Evolutionary conservation across 2,329 filamentous ascomycete species (phyloP).

Genomic region (Aspergillus proliferans): DNA sequence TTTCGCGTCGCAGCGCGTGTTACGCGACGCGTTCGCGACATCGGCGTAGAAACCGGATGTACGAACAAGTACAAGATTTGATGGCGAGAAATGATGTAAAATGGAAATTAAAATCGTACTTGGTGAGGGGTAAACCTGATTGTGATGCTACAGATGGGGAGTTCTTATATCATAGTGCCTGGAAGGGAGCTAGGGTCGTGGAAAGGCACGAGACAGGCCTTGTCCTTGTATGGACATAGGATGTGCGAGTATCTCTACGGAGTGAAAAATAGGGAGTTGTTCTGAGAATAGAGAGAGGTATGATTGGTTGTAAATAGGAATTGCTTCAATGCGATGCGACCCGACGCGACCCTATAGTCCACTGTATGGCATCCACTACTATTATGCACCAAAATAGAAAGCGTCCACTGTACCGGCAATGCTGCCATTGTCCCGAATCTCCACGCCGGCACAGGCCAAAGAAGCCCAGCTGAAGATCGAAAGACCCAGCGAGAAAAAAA

Average conservation of each 20-base stretch:
- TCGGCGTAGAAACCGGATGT: background rate
- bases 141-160: background rate
- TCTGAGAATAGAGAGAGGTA: too few relatives aligned
- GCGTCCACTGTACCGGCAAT: too few relatives aligned
- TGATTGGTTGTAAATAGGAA: too few relatives aligned
- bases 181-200: background rate
- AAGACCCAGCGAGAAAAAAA: background rate
- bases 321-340: too few relatives aligned
- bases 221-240: background rate
- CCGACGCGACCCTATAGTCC: too few relatives aligned
- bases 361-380: too few relatives aligned
- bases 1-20: background rate
- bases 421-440: too few relatives aligned
- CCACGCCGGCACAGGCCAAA: too few relatives aligned
- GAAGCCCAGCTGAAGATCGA: background rate
- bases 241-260: background rate
- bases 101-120: background rate
- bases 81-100: background rate
- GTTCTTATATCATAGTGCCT: background rate
- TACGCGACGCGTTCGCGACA: background rate
- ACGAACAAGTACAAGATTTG: too few relatives aligned
- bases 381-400: background rate
- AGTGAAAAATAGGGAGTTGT: too few relatives aligned
- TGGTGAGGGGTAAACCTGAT: background rate
- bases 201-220: background rate